Conservation (phyloP, 2,329 filamentous ascomycete genomes). For the Colletotrichum lupini region DNA sequence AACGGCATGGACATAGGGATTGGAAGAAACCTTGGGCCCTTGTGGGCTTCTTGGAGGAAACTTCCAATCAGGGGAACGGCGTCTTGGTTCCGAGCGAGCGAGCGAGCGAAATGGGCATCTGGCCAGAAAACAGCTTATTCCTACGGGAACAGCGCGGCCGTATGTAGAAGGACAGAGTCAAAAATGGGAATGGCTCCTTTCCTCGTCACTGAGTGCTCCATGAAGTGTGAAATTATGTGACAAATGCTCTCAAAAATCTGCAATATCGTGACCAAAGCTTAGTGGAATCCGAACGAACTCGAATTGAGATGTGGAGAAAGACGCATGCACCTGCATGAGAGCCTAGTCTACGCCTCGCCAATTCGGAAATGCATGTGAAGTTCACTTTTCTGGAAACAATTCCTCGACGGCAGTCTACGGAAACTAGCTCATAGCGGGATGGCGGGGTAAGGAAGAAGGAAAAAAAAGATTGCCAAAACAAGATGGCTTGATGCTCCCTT, state of each 20-base stretch:
- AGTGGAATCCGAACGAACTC: not conserved
- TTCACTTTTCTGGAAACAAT: constrained; percentile 5
- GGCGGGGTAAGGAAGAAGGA: constrained; percentile 12
- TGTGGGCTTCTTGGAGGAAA: constrained; percentile 4
- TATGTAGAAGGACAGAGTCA: constrained; percentile 33
- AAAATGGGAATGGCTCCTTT: constrained; percentile 24
- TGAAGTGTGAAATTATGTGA: not conserved
- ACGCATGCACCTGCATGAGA: not conserved
- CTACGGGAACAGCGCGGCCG: constrained; percentile 27
- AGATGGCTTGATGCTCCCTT: not conserved
- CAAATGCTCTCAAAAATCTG: not conserved
- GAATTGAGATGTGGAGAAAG: not conserved
- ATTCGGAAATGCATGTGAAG: not conserved
- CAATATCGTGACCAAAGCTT: not conserved
- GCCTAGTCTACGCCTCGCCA: not conserved
- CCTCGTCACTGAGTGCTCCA: not conserved
- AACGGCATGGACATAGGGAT: constrained; percentile 25
- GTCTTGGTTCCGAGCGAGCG: constrained; percentile 16
- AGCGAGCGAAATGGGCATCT: constrained; percentile 28
- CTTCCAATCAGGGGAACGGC: constrained; percentile 20
- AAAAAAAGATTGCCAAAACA: constrained; percentile 14
- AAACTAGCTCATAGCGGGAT: constrained; percentile 6
- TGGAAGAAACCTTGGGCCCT: constrained; percentile 21
- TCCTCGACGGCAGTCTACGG: not conserved
- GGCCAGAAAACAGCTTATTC: constrained; percentile 30